A percentile compares a stretch with the other conserved stretches of the same genome.
These are phyloP conservation scores for Trichoderma virens DNA, from an alignment of 495 filamentous ascomycete species.

Conservation along the genomic window DNA sequence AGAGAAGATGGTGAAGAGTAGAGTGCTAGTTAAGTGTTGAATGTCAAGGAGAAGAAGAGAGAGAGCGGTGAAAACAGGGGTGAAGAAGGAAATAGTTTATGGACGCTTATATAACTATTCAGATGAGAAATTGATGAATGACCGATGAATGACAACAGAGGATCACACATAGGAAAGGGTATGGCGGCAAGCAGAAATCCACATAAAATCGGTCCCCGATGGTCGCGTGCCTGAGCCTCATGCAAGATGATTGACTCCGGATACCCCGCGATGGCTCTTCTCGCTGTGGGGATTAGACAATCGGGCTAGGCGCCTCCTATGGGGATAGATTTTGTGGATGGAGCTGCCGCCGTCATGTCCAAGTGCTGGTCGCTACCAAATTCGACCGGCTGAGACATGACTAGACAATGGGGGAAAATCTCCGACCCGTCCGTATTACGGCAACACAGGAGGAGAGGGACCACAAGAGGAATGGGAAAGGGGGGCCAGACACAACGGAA, in stretches of 20 bases:
- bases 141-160: background rate
- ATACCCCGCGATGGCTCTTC: constrained; percentile 1
- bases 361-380: background rate
- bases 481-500: background rate
- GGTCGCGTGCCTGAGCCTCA: background rate
- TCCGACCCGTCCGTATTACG: background rate
- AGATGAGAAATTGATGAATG: background rate
- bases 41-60: background rate
- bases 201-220: background rate
- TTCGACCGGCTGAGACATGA: background rate
- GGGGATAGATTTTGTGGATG: background rate
- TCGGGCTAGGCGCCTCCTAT: background rate
- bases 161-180: background rate
- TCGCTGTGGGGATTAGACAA: background rate
- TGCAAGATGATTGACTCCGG: background rate
- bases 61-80: background rate
- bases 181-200: background rate
- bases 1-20: background rate
- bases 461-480: background rate
- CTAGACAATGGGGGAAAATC: background rate
- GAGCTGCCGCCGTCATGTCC: background rate
- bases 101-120: background rate
- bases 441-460: background rate
- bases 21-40: too few species aligned
- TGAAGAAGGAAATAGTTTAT: background rate